Evolutionary conservation across 495 filamentous ascomycete species (phyloP).

Genomic region (Neurospora tetrasperma): DNA sequence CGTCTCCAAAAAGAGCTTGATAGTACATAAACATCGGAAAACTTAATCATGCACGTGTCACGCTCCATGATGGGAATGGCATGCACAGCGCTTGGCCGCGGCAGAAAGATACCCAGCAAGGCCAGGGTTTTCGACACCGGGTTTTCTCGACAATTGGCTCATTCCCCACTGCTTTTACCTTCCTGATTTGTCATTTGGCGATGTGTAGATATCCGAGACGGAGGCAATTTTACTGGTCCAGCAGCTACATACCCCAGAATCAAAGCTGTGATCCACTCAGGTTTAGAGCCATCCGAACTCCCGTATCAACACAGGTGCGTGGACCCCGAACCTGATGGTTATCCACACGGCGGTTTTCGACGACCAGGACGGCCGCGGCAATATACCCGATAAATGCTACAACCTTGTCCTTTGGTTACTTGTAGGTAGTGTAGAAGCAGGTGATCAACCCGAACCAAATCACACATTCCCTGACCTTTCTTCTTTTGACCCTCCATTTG

Average conservation of each 20-base stretch:
- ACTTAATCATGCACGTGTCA: not conserved
- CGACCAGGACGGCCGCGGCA: not conserved
- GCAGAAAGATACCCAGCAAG: not conserved
- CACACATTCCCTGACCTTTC: not conserved
- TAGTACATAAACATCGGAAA: not conserved
- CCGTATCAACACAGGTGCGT: not conserved
- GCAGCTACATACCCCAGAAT: not conserved
- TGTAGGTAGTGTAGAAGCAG: not conserved
- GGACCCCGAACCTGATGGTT: not conserved
- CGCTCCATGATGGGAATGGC: not conserved
- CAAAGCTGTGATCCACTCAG: not conserved
- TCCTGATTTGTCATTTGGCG: not conserved
- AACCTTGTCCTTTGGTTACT: not conserved
- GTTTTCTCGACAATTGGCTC: not conserved
- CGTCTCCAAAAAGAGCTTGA: not conserved
- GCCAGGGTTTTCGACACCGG: not conserved
- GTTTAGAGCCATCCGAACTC: not conserved
- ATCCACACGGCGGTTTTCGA: not conserved
- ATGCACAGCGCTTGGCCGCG: not conserved
- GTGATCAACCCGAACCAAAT: not conserved
- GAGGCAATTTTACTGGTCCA: not conserved
- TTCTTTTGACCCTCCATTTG: not conserved
- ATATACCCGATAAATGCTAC: not conserved
- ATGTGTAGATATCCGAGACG: not conserved
- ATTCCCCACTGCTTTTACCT: not conserved